phyloP scores from a whole-genome alignment of 768 basidiomycete species.

The Xerocomus brunneocitrinus region DNA sequence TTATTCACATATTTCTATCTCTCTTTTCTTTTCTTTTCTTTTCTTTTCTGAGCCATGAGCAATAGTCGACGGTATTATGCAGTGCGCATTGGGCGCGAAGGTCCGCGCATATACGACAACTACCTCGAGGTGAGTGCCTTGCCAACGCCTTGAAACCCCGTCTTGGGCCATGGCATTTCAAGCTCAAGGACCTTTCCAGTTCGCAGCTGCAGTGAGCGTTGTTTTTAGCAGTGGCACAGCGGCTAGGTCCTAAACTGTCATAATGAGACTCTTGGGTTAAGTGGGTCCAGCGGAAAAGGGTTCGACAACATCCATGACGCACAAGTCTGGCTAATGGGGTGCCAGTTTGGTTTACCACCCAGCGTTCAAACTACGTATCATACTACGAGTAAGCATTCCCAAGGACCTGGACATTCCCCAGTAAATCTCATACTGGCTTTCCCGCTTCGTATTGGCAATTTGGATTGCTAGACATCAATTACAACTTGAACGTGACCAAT shows the following conservation, averaged over 20 bases:
- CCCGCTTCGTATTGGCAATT: not conserved
- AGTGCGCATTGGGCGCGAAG: conserved; percentile 32
- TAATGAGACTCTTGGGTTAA: conserved; percentile 27
- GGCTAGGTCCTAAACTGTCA: not conserved
- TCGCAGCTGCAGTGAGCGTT: conserved; percentile 21
- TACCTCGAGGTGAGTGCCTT: conserved; percentile 23
- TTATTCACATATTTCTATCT: too few relatives aligned
- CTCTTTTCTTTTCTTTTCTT: too few relatives aligned
- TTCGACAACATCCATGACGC: conserved; percentile 29
- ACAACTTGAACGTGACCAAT: conserved; percentile 15
- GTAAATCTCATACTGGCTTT: not conserved
- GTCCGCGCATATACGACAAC: conserved; percentile 30
- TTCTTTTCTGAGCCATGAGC: conserved; percentile 6
- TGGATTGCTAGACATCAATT: conserved; percentile 14
- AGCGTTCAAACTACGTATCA: conserved; percentile 5
- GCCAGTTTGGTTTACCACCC: conserved; percentile 9
- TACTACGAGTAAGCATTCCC: conserved; percentile 16
- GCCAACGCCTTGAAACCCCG: not conserved
- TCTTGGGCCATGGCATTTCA: not conserved
- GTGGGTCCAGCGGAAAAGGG: conserved; percentile 30
- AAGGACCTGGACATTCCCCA: too few relatives aligned
- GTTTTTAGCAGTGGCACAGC: not conserved
- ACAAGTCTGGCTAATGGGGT: conserved; percentile 19
- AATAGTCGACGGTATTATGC: conserved; percentile 30
- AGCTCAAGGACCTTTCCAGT: conserved; percentile 15